phyloP scores from a whole-genome alignment of 345 rosid genomes.

The Ceriops zippeliana region DNA sequence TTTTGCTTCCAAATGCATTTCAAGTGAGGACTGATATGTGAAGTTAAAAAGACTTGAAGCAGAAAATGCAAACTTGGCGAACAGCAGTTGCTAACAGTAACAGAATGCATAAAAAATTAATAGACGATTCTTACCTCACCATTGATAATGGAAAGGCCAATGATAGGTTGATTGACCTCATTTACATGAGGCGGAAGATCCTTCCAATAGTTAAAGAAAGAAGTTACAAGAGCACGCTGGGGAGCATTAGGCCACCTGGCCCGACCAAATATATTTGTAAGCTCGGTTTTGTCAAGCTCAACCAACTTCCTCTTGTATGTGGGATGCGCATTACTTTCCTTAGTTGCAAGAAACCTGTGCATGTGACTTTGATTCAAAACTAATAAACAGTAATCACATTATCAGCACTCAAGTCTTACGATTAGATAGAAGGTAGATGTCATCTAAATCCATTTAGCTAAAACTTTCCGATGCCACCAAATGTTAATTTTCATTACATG shows the following conservation, averaged over 20 bases:
- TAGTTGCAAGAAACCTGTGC: conserved; percentile 71
- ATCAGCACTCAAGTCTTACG: too few species aligned
- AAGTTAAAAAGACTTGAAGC: too few species aligned
- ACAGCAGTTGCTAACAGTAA: too few species aligned
- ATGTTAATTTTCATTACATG: too few species aligned
- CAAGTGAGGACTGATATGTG: too few species aligned
- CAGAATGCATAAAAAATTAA: too few species aligned
- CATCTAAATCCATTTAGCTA: too few species aligned
- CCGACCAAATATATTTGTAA: conserved; percentile 72
- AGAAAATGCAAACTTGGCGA: too few species aligned
- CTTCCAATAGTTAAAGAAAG: conserved; percentile 65
- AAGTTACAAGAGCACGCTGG: conserved; percentile 61
- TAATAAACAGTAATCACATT: not conserved
- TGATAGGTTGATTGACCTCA: conserved; percentile 71
- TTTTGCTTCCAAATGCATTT: too few species aligned
- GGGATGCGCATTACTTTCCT: conserved; percentile 85
- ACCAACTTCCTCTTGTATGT: conserved; percentile 65
- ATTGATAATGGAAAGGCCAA: conserved; percentile 61
- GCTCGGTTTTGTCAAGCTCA: conserved; percentile 60
- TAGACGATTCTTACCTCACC: conserved; percentile 45
- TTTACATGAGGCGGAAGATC: conserved; percentile 46
- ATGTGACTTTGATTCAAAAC: not conserved
- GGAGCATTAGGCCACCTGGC: conserved; percentile 92
- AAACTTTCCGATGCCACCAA: too few species aligned
- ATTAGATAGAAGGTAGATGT: too few species aligned